phyloP scores from a whole-genome alignment of 1,139 yeast species.

The Geotrichum carabidarum region DNA sequence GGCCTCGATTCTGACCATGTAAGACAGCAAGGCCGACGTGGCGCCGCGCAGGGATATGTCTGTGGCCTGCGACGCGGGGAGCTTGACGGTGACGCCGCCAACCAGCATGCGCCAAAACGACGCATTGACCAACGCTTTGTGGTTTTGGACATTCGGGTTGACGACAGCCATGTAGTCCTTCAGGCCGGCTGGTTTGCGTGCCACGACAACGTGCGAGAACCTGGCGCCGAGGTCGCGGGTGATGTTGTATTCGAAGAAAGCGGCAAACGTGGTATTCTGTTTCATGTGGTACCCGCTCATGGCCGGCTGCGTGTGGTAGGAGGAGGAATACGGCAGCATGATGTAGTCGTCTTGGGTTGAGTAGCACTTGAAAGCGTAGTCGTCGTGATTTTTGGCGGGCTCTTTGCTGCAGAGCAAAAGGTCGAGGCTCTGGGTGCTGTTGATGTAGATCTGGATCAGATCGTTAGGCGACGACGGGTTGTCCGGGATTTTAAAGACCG shows the following conservation, averaged over 20 bases:
- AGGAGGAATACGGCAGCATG: conserved; percentile 12
- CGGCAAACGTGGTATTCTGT: conserved; percentile 5
- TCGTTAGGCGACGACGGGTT: background rate
- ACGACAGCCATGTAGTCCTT: conserved; percentile 32
- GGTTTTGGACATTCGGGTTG: conserved; percentile 30
- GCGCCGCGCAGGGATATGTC: conserved; percentile 49
- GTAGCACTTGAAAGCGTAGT: conserved; percentile 5
- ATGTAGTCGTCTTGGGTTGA: conserved; percentile 1
- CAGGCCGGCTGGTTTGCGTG: conserved; percentile 11
- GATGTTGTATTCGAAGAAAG: conserved; percentile 11
- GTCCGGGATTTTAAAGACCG: background rate
- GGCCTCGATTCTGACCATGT: conserved; percentile 35
- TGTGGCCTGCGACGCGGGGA: conserved; percentile 40
- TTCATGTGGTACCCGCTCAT: conserved; percentile 11
- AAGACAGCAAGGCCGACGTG: conserved; percentile 56
- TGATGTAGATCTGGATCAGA: conserved; percentile 1
- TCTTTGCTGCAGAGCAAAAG: conserved; percentile 7
- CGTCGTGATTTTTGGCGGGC: background rate
- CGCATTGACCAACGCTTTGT: conserved; percentile 10
- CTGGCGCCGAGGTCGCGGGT: conserved; percentile 4
- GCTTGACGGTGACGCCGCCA: conserved; percentile 14
- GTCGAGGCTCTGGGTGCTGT: conserved; percentile 4
- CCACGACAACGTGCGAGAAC: conserved; percentile 11
- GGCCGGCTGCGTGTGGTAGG: conserved; percentile 8
- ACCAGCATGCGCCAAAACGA: conserved; percentile 9